Evolutionary conservation across 768 basidiomycete genomes (phyloP), one percentile per base, ranked within the genome.

Genomic region (Rhodotorula kratochvilovae): DNA sequence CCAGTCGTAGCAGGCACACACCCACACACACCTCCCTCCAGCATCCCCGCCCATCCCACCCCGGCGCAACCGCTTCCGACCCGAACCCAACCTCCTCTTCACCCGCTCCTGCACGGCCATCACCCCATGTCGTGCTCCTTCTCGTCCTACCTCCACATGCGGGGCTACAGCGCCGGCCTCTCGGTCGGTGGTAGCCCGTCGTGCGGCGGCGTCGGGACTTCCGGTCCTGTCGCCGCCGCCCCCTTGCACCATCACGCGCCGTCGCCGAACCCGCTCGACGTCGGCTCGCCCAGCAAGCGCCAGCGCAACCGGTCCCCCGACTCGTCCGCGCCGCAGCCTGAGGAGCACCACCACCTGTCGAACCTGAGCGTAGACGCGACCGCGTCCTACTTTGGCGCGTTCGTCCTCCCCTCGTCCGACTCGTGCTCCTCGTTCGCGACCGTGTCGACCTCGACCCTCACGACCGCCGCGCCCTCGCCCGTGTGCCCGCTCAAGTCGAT

Each of bases 271-370:
- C 31, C 31, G 33, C 54, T 35, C 54, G 42, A 61, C 50, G 55
- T 51, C 29, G 61, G 33, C 15, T 68, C 70, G 11, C 73, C 73
- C 4, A 46, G 64, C 66, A 74, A 74, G 61, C 73, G 73, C 12
- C 67, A 70, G 19, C 66, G 73, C 23, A 62, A 63, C 33, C 43
- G 51, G 35, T 74, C 73, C 45, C 73, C 73, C 56, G 70, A 74
- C 45, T 50, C 68, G 19, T 27, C 36, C 21, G 31, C 55, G 51
- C n/a, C 25, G 15, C 29, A 54, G 29, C 31, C 29, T 12, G 29
- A 29, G 29, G 27, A 7, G 29, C 31, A 15, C 58, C 23, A 35
- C 17, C 23, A n/a, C 33, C 17, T 35, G 25, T 68, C 67, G 51
- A 50, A 55, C 10, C 29, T 46, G 17, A 8, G 39, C n/a, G 56